Evolutionary conservation across 768 basidiomycete species (phyloP), one percentile per base, ranked within the genome.

Genomic region (Rhodotorula taiwanensis): DNA sequence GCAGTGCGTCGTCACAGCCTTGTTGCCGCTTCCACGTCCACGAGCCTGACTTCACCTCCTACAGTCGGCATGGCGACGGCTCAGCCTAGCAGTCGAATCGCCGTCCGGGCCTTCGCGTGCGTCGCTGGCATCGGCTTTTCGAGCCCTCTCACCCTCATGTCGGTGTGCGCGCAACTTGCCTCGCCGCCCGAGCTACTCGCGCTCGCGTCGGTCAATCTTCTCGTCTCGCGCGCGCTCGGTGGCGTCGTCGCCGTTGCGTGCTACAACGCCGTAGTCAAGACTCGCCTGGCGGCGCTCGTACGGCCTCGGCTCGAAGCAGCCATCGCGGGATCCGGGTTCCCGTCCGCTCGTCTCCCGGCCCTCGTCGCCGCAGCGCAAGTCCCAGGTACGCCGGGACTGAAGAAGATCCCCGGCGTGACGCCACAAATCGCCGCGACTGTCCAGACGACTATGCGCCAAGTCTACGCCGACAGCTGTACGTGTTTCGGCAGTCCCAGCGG

Each of bases 171-270:
- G 15, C 43, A 44, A 44, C 43, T 44, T 21, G 43, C 43, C 43
- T 18, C 43, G 20, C 43, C 43, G 43, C 43, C 43, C 7, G 20
- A 44, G 23, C 43, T 44, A 10, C 43, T 44, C 43, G 43, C 43
- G 13, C 43, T 44, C 43, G 43, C 43, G 9, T 44, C 43, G 7
- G 23, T 44, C 43, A 44, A 44, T 21, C 20, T 44, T 7, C 43
- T 44, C 43, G 43, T 44, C 43, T 44, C 43, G 43, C 43, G 43
- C 43, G 43, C 43, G 43, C 43, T 44, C 43, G 43, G 43, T n/a
- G 43, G 43, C 23, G 43, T 44, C 43, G 43, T 44, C 43, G 43
- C 43, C 43, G 43, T 44, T 18, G 9, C 43, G 43, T 44, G 43
- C 43, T 44, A 44, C 43, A 44, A 44, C 43, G 43, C 43, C 43